Conservation (phyloP, 306 rosid species). For the Fragaria iinumae region DNA sequence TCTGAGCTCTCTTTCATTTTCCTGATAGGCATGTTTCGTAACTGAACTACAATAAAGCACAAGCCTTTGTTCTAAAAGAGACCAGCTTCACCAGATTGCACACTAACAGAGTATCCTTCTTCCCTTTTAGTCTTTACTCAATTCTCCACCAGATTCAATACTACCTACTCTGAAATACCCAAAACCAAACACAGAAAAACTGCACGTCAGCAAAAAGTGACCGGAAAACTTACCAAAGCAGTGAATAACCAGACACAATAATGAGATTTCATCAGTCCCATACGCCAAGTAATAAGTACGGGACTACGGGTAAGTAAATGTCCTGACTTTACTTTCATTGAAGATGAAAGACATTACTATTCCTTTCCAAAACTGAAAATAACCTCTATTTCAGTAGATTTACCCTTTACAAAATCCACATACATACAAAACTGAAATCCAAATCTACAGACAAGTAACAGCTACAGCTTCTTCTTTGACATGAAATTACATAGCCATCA, state of each 20-base stretch:
- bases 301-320: conserved; percentile 20
- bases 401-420: conserved; percentile 1
- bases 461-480: conserved; percentile 26
- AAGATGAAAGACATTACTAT: conserved; percentile 49
- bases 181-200: conserved; percentile 34
- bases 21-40: conserved; percentile 74
- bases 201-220: conserved; percentile 42
- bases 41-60: conserved; percentile 10
- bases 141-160: conserved; percentile 35
- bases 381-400: conserved; percentile 36
- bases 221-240: conserved; percentile 21
- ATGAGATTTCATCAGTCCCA: conserved; percentile 39
- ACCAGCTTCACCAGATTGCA: conserved; percentile 37
- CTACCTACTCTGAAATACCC: conserved; percentile 35
- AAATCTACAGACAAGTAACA: conserved; percentile 12
- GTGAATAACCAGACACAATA: conserved; percentile 35
- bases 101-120: not conserved
- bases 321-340: conserved; percentile 33
- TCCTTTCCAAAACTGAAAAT: conserved; percentile 42
- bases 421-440: conserved; percentile 10
- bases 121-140: conserved; percentile 36
- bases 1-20: conserved; percentile 93
- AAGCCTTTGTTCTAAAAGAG: conserved; percentile 26
- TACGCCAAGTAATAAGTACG: conserved; percentile 37
- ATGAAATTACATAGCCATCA: conserved; percentile 26